Percentiles rank a stretch among this genome's conserved stretches.
phyloP scores from a whole-genome alignment of 169 alveolate species.

The Eimeria maxima region DNA sequence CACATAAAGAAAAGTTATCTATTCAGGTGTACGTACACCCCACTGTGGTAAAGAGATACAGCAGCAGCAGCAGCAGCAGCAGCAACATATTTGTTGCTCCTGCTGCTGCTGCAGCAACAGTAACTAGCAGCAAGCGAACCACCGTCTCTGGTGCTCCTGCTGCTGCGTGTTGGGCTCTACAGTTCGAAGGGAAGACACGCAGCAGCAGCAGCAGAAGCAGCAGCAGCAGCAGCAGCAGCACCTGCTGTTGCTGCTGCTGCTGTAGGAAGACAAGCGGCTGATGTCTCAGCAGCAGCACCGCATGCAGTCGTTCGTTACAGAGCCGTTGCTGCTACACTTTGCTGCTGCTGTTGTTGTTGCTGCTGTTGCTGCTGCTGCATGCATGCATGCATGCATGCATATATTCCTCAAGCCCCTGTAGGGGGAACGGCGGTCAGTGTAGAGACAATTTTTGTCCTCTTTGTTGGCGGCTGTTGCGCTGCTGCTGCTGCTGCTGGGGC shows the following conservation, averaged over 20 bases:
- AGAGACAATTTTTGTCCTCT: background rate
- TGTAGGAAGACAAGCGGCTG: too few relatives aligned
- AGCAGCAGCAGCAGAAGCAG: too few relatives aligned
- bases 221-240: too few relatives aligned
- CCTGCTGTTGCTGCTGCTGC: too few relatives aligned
- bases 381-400: background rate
- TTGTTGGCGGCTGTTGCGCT: background rate
- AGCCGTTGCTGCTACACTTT: too few relatives aligned
- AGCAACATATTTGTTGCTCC: too few relatives aligned
- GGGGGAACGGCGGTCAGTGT: background rate
- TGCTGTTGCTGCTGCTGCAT: slow-evolving; percentile 6
- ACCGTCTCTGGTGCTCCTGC: background rate
- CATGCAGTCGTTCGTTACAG: too few relatives aligned
- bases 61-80: background rate
- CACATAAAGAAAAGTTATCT: too few relatives aligned
- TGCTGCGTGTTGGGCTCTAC: background rate
- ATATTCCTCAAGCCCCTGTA: background rate
- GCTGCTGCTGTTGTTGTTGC: slow-evolving; percentile 53
- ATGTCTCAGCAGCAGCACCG: too few relatives aligned
- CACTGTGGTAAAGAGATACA: background rate
- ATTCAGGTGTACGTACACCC: background rate
- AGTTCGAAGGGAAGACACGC: too few relatives aligned
- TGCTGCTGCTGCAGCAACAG: too few relatives aligned
- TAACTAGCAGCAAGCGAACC: too few relatives aligned
- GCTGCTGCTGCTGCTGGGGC: slow-evolving; percentile 6